A percentile compares a stretch with the other conserved stretches of the same genome.
phyloP scores from a whole-genome alignment of 2,329 filamentous ascomycete genomes.

The Biscogniauxia sp. region DNA sequence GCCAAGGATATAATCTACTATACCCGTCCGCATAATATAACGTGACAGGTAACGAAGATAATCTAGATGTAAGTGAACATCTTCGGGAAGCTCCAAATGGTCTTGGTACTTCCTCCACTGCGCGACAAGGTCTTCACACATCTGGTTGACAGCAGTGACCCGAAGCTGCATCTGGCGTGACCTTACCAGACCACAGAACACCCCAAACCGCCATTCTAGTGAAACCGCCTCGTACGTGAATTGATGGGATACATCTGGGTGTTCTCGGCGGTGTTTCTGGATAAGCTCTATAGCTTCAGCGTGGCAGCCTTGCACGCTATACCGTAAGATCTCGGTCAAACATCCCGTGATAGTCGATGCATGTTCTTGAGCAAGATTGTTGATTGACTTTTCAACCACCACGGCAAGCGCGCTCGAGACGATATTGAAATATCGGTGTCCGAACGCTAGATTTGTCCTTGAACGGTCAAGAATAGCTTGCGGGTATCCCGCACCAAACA shows the following conservation, averaged over 20 bases:
- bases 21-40: constrained; percentile 65
- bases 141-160: constrained; percentile 70
- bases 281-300: constrained; percentile 35
- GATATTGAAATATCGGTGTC: constrained; percentile 42
- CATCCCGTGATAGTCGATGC: constrained; percentile 38
- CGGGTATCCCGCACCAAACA: constrained; percentile 14
- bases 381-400: constrained; percentile 56
- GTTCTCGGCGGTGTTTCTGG: constrained; percentile 30
- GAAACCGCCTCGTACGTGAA: constrained; percentile 50
- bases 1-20: constrained; percentile 85
- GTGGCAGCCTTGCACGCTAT: constrained; percentile 38
- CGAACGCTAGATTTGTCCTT: constrained; percentile 37
- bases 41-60: constrained; percentile 67
- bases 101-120: constrained; percentile 62
- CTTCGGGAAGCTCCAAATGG: constrained; percentile 36
- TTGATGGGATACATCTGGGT: constrained; percentile 38
- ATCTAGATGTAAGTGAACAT: constrained; percentile 27
- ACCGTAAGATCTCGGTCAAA: constrained; percentile 44
- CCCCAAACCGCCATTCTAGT: constrained; percentile 67
- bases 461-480: constrained; percentile 26
- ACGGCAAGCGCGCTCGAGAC: constrained; percentile 42
- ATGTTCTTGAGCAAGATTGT: constrained; percentile 47
- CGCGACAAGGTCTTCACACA: constrained; percentile 68
- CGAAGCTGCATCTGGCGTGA: constrained; percentile 90
- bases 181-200: constrained; percentile 69